phyloP scores from a whole-genome alignment of 2,329 filamentous ascomycete genomes.

The Colletotrichum echinochloae region DNA sequence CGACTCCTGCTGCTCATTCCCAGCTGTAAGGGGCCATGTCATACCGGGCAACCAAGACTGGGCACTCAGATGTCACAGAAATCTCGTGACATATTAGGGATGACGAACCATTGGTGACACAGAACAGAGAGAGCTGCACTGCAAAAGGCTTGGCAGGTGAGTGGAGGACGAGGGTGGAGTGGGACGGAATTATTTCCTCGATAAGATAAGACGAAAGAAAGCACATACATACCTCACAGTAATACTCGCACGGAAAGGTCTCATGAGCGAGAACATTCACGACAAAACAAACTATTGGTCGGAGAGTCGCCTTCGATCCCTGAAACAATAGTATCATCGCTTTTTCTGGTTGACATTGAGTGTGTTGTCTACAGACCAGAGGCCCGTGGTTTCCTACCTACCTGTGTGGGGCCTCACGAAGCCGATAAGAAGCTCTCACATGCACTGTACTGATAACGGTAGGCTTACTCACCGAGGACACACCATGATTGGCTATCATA shows the following conservation, averaged over 20 bases:
- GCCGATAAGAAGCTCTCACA: background rate
- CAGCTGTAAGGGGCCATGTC: constrained; percentile 15
- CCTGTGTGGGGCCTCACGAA: too few relatives aligned
- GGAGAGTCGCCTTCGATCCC: too few relatives aligned
- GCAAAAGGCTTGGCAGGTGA: background rate
- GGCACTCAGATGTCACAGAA: constrained; percentile 1
- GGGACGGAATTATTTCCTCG: too few relatives aligned
- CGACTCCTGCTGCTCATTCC: constrained; percentile 6
- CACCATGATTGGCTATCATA: constrained; percentile 14
- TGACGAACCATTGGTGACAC: constrained; percentile 17
- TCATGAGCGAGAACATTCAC: too few relatives aligned
- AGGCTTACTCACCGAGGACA: background rate
- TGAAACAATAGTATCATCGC: too few relatives aligned
- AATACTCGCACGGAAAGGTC: too few relatives aligned
- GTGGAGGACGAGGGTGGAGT: too few relatives aligned
- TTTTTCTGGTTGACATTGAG: too few relatives aligned
- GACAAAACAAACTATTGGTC: too few relatives aligned
- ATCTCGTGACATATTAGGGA: constrained; percentile 15
- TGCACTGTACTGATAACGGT: constrained; percentile 24
- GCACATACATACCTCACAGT: too few relatives aligned
- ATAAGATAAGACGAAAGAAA: background rate
- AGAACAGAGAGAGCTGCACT: background rate
- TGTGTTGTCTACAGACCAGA: too few relatives aligned
- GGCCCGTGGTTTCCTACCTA: too few relatives aligned
- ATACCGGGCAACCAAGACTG: constrained; percentile 1